phyloP scores from a whole-genome alignment of 2,329 filamentous ascomycete genomes.

The Penicillium polonicum region DNA sequence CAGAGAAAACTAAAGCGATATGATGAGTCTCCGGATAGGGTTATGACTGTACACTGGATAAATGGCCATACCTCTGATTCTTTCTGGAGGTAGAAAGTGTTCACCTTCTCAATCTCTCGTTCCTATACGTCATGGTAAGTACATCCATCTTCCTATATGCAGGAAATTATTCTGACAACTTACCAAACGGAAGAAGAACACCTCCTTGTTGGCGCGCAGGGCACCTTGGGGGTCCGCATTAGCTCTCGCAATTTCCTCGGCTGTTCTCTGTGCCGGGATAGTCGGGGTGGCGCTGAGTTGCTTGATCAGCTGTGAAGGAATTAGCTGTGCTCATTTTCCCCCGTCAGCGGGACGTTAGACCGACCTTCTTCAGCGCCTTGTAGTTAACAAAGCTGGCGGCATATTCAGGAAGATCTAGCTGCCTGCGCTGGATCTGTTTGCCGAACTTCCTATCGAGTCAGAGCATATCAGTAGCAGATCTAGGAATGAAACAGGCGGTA shows the following conservation, averaged over 20 bases:
- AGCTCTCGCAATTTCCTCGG: slow-evolving; percentile 40
- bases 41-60: neutral
- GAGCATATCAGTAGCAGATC: slow-evolving; percentile 1
- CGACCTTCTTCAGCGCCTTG: slow-evolving; percentile 96
- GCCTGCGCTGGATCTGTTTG: slow-evolving; percentile 98
- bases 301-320: slow-evolving; percentile 79
- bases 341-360: slow-evolving; percentile 1
- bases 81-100: slow-evolving; percentile 95
- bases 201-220: slow-evolving; percentile 94
- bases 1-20: slow-evolving; percentile 71
- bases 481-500: neutral
- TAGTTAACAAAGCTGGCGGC: slow-evolving; percentile 99
- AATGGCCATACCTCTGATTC: slow-evolving; percentile 77
- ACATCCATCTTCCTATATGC: neutral
- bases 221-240: slow-evolving; percentile 76
- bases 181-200: slow-evolving; percentile 97
- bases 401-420: slow-evolving; percentile 99
- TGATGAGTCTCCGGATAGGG: neutral
- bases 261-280: slow-evolving; percentile 71
- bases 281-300: slow-evolving; percentile 90
- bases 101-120: slow-evolving; percentile 97
- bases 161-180: neutral
- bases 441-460: slow-evolving; percentile 82
- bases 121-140: slow-evolving; percentile 57
- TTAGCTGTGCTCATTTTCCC: slow-evolving; percentile 16